phyloP scores from a whole-genome alignment of 2,329 filamentous ascomycete genomes.

The Emmonsiellopsis sp. region DNA sequence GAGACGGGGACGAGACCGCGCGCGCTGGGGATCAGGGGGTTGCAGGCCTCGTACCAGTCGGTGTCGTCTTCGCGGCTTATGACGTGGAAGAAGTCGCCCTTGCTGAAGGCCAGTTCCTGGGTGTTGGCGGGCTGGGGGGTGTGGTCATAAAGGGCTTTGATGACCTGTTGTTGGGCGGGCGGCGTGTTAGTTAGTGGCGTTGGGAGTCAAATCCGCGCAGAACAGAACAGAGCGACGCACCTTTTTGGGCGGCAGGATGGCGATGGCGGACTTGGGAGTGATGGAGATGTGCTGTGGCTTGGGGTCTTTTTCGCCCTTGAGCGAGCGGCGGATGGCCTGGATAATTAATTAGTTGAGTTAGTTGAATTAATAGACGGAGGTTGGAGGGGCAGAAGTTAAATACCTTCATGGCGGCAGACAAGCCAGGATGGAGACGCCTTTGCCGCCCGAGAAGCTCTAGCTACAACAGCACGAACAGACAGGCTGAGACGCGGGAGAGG shows the following conservation, averaged over 20 bases:
- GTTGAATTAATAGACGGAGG: background rate
- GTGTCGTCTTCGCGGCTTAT: conserved; percentile 88
- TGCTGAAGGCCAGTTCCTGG: conserved; percentile 81
- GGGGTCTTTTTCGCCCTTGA: conserved; percentile 75
- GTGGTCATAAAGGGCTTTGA: conserved; percentile 93
- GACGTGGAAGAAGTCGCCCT: conserved; percentile 97
- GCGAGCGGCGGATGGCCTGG: conserved; percentile 76
- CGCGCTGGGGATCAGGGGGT: conserved; percentile 73
- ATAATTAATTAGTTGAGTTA: no score
- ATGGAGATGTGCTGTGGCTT: conserved; percentile 67
- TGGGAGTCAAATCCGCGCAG: conserved; percentile 14
- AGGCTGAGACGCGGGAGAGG: no score
- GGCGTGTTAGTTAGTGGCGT: background rate
- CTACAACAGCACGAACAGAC: no score
- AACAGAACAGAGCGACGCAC: conserved; percentile 38
- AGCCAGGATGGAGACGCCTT: conserved; percentile 3
- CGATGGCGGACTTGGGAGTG: conserved; percentile 73
- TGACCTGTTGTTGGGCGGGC: conserved; percentile 56
- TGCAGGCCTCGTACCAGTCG: conserved; percentile 98
- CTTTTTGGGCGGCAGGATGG: conserved; percentile 89
- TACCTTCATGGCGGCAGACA: conserved; percentile 17
- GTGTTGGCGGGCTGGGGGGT: conserved; percentile 54
- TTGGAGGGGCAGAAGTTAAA: conserved; percentile 2
- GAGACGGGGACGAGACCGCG: conserved; percentile 87
- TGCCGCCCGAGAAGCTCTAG: no score